Evolutionary conservation across 192 early-diverging fungal genomes (phyloP).

Genomic region (Diversispora eburnea): DNA sequence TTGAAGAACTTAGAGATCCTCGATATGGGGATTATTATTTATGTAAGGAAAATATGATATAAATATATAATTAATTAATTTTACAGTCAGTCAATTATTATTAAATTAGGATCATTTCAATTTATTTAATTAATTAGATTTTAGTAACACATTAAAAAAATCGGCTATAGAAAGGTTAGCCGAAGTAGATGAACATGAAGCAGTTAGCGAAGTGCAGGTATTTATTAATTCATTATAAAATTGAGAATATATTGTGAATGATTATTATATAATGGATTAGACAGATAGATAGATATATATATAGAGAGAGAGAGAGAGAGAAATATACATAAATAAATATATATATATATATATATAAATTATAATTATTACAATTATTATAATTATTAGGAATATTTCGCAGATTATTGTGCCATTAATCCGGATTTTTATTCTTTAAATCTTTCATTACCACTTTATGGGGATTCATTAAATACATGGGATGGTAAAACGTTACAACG

Average conservation of each 20-base stretch:
- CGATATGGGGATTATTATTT: slow-evolving; percentile 96
- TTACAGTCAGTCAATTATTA: background rate
- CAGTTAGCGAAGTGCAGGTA: slow-evolving; percentile 90
- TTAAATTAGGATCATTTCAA: background rate
- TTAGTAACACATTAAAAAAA: slow-evolving; percentile 92
- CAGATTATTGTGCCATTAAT: slow-evolving; percentile 84
- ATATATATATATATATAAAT: background rate
- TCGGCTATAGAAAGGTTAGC: slow-evolving; percentile 88
- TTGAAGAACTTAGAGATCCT: slow-evolving; percentile 89
- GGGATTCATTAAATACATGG: slow-evolving; percentile 72
- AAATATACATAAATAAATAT: too few species aligned
- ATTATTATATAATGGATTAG: background rate
- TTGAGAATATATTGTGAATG: too few species aligned
- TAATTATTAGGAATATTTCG: slow-evolving; percentile 76
- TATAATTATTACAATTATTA: background rate
- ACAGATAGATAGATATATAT: too few species aligned
- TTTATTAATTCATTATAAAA: background rate
- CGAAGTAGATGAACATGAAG: slow-evolving; percentile 92
- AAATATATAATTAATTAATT: background rate
- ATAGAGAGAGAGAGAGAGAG: too few species aligned
- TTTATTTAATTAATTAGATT: slow-evolving; percentile 53
- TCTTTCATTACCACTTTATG: slow-evolving; percentile 67
- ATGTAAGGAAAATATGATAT: slow-evolving; percentile 48
- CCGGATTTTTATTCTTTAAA: slow-evolving; percentile 79
- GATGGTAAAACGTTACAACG: slow-evolving; percentile 71